Evolutionary conservation across 345 rosid species (phyloP).

Genomic region (Eucalyptus polybractea): DNA sequence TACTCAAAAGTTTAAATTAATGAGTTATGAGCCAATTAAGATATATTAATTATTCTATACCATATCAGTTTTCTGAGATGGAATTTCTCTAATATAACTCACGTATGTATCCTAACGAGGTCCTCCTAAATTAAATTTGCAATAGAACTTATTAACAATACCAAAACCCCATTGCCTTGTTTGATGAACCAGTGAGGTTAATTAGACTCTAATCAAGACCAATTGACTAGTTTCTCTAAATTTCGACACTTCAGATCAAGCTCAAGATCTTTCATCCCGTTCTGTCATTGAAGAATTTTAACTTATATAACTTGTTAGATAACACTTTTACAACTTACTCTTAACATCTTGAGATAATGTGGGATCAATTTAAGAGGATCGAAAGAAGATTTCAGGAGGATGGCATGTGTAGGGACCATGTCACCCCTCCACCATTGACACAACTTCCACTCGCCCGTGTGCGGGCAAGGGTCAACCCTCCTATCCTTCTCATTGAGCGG

Average conservation of each 20-base stretch:
- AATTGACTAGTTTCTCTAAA: neutral
- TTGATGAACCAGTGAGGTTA: neutral
- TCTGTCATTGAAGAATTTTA: neutral
- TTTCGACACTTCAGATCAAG: neutral
- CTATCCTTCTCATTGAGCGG: neutral
- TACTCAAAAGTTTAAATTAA: too few relatives aligned
- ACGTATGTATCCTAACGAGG: too few relatives aligned
- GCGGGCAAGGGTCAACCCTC: neutral
- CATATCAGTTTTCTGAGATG: accelerated
- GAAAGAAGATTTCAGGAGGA: neutral
- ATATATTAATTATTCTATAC: too few relatives aligned
- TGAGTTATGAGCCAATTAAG: too few relatives aligned
- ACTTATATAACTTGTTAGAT: neutral
- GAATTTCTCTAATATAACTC: too few relatives aligned
- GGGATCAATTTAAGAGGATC: neutral
- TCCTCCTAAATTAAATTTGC: neutral
- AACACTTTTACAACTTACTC: neutral
- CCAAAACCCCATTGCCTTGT: neutral
- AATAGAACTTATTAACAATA: neutral
- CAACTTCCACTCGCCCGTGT: neutral
- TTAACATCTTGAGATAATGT: neutral
- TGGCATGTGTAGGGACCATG: neutral
- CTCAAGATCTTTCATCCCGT: neutral
- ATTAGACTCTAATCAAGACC: neutral
- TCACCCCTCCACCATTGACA: neutral